Evolutionary conservation across 495 filamentous ascomycete species (phyloP), one percentile per base, ranked within the genome.

Genomic region (Hypomontagnella monticulosa): DNA sequence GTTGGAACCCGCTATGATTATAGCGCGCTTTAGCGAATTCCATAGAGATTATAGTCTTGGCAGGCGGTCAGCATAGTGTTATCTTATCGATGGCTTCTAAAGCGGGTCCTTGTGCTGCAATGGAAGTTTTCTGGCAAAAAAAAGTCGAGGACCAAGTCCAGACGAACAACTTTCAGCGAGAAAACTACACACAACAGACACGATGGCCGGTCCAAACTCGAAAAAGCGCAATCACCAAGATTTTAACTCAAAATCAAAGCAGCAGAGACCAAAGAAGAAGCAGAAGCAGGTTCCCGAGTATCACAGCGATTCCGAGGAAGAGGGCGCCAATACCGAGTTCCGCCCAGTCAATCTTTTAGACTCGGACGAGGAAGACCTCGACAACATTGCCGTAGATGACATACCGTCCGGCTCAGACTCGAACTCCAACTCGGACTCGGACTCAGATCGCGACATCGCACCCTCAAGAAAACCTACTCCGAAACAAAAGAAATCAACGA

Each of bases 251-350:
- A 84, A 84, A 66, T 80, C 81, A 43, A 85, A 83, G 69, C 74
- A 76, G 12, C 74, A 78, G 33, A 78, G 83, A 16, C 87, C 88
- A 3, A 76, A 78, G 36, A 91, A 90, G 76, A 92, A 91, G 75
- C 85, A 92, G 71, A 88, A 86, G 69, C 87, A 90, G 77, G 84
- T 89, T 66, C 76, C 72, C 42, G 76, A 84, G 42, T 93, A 95
- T 77, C 85, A 93, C 84, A 91, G 89, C 81, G 86, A 85, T 70
- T 91, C 89, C 56, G 76, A 77, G 15, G 67, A 67, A 23, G 72
- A 86, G 27, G 81, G 82, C 33, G 72, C 74, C n/a, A 77, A 77
- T 34, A 80, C 81, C 11, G 81, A 81, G 42, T 87, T 91, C 73
- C 72, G 83, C 40, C 83, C 88, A 16, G 85, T 89, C 50, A 84